Evolutionary conservation across 176 grass and related monocot species (phyloP).

Genomic region (Carex pumila): DNA sequence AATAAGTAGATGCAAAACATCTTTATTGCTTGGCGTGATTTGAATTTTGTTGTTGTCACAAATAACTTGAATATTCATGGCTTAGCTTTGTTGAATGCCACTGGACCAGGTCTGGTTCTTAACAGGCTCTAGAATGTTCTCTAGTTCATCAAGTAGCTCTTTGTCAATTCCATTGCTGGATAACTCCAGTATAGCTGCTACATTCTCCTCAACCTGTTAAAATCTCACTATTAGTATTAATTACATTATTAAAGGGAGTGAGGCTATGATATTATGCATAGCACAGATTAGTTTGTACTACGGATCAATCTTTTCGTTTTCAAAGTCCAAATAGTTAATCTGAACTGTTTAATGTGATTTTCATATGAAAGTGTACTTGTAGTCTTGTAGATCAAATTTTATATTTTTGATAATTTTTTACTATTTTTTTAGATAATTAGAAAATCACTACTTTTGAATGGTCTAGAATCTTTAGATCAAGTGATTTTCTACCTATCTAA

Average conservation of each 20-base stretch:
- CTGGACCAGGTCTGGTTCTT: constrained; percentile 88
- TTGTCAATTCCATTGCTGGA: constrained; percentile 63
- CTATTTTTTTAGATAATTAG: too few relatives aligned
- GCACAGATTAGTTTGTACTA: too few relatives aligned
- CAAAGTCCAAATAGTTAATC: too few relatives aligned
- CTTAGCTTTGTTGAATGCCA: constrained; percentile 56
- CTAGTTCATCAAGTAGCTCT: constrained; percentile 56
- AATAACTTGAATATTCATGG: not conserved
- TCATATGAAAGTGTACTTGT: too few relatives aligned
- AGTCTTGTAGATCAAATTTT: too few relatives aligned
- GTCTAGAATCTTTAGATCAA: too few relatives aligned
- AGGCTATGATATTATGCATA: too few relatives aligned
- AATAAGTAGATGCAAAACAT: not conserved
- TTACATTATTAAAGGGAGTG: not conserved
- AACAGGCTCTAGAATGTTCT: constrained; percentile 62
- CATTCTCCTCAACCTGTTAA: constrained; percentile 83
- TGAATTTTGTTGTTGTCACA: not conserved
- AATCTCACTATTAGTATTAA: not conserved
- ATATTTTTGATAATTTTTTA: too few relatives aligned
- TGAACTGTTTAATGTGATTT: too few relatives aligned
- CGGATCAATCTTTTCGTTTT: too few relatives aligned
- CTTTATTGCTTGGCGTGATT: not conserved
- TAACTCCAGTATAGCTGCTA: constrained; percentile 50
- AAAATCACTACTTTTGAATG: too few relatives aligned
- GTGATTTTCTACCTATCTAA: too few relatives aligned